Conservation (phyloP, 495 filamentous ascomycete genomes). For the Cercophora newfieldiana region DNA sequence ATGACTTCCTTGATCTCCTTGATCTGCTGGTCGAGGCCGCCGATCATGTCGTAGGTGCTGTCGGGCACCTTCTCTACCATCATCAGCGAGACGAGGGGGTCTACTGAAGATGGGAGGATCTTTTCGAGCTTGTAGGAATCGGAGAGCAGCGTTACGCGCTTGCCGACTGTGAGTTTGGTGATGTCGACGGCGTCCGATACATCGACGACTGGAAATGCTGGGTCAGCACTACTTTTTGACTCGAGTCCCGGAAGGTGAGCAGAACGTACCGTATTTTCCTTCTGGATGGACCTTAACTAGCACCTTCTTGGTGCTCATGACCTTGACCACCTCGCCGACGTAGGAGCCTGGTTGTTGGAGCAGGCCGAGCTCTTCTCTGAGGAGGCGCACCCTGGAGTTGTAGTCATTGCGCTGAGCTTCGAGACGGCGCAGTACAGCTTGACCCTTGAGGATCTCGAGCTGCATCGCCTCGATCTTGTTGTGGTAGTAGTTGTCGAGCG, state of each 20-base stretch:
- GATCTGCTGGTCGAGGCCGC: slow-evolving; percentile 97
- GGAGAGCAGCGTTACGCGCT: slow-evolving; percentile 93
- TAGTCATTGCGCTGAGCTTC: slow-evolving; percentile 99
- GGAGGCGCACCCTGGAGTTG: slow-evolving; percentile 93
- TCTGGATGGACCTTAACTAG: slow-evolving; percentile 98
- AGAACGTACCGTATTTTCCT: slow-evolving; percentile 91
- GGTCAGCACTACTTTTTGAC: not conserved
- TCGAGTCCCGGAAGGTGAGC: slow-evolving; percentile 1
- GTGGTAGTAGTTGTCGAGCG: slow-evolving; percentile 97
- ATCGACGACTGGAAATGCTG: slow-evolving; percentile 74
- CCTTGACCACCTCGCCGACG: slow-evolving; percentile 98
- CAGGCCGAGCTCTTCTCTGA: slow-evolving; percentile 94
- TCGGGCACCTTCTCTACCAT: slow-evolving; percentile 99
- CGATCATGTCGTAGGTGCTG: slow-evolving; percentile 99
- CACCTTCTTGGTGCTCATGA: slow-evolving; percentile 99
- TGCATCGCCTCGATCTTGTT: slow-evolving; percentile 99
- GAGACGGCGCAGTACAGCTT: slow-evolving; percentile 88
- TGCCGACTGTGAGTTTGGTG: slow-evolving; percentile 92
- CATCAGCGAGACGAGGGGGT: slow-evolving; percentile 99
- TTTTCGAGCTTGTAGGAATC: slow-evolving; percentile 98
- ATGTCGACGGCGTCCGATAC: slow-evolving; percentile 93
- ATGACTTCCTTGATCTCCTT: slow-evolving; percentile 99
- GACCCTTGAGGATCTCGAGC: slow-evolving; percentile 98
- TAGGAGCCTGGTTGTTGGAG: slow-evolving; percentile 98
- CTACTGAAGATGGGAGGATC: slow-evolving; percentile 95